Evolutionary conservation across 2,329 filamentous ascomycete species (phyloP).

Genomic region (Arthrobotrys iridis): DNA sequence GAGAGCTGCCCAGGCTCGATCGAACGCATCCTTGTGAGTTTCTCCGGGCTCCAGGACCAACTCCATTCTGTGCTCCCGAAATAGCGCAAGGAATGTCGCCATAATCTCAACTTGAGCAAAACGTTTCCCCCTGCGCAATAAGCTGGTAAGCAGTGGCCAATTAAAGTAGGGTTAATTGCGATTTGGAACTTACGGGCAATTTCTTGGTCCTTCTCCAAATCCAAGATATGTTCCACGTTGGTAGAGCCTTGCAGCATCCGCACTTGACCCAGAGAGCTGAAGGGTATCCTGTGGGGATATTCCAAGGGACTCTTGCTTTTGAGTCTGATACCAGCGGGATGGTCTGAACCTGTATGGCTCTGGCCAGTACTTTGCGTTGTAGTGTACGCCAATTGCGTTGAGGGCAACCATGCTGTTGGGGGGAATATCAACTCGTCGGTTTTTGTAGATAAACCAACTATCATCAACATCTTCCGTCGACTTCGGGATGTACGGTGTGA

Average conservation of each 20-base stretch:
- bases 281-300: slow-evolving; percentile 1
- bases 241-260: slow-evolving; percentile 12
- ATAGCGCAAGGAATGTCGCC: slow-evolving; percentile 24
- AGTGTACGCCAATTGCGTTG: slow-evolving; percentile 25
- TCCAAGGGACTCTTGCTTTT: slow-evolving; percentile 13
- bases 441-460: slow-evolving; percentile 23
- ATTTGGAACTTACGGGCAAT: slow-evolving; percentile 19
- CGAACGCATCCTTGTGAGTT: slow-evolving; percentile 12
- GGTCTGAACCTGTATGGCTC: slow-evolving; percentile 20
- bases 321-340: slow-evolving; percentile 18
- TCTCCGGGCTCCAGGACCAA: slow-evolving; percentile 9
- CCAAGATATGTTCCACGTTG: slow-evolving; percentile 20
- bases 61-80: slow-evolving; percentile 24
- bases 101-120: slow-evolving; percentile 24
- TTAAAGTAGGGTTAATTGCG: neutral
- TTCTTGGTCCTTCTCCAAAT: slow-evolving; percentile 22
- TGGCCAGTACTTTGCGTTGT: slow-evolving; percentile 19
- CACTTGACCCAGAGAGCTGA: neutral
- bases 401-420: slow-evolving; percentile 19
- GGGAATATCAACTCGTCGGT: slow-evolving; percentile 7
- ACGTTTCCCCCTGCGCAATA: slow-evolving; percentile 1
- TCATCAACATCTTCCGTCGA: slow-evolving; percentile 11
- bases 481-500: slow-evolving; percentile 23
- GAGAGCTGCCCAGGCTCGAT: slow-evolving; percentile 12
- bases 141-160: neutral